Evolutionary conservation across 768 basidiomycete genomes (phyloP).

Genomic region (Tylopilus sp.): DNA sequence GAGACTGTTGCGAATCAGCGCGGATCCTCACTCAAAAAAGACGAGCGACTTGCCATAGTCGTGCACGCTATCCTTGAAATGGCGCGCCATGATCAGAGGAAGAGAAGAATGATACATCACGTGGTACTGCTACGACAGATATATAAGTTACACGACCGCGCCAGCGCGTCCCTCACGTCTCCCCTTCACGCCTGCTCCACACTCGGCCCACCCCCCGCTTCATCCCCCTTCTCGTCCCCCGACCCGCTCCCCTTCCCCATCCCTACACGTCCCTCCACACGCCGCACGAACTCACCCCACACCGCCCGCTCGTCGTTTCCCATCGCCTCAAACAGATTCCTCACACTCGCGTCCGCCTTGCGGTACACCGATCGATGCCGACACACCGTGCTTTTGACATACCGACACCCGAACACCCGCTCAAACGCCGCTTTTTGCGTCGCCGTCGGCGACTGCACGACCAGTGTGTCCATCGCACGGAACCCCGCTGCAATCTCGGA

Average conservation of each 20-base stretch:
- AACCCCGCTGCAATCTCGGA: slow-evolving; percentile 62
- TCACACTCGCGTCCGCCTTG: slow-evolving; percentile 46
- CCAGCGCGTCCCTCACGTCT: too few relatives aligned
- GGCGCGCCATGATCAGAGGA: slow-evolving; percentile 9
- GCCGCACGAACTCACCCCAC: slow-evolving; percentile 68
- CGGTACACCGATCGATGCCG: slow-evolving; percentile 68
- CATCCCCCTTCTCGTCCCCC: slow-evolving; percentile 24
- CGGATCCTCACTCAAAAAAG: not conserved
- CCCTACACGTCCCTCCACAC: slow-evolving; percentile 49
- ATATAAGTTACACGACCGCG: slow-evolving; percentile 16
- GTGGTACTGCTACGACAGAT: not conserved
- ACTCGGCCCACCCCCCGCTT: slow-evolving; percentile 2
- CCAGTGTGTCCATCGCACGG: slow-evolving; percentile 42
- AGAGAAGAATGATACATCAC: not conserved
- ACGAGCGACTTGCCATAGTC: slow-evolving; percentile 36
- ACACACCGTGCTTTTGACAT: slow-evolving; percentile 73
- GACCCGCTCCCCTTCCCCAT: slow-evolving; percentile 28
- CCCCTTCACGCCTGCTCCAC: not conserved
- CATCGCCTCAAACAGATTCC: slow-evolving; percentile 51
- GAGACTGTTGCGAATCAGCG: slow-evolving; percentile 8
- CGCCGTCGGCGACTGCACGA: slow-evolving; percentile 36
- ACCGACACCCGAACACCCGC: slow-evolving; percentile 65
- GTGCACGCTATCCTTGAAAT: slow-evolving; percentile 41
- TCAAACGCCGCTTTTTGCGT: slow-evolving; percentile 69
- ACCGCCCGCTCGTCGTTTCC: slow-evolving; percentile 54